Percentiles rank a stretch among this genome's conserved stretches.
These are phyloP conservation scores for Cladosporium sp. DNA, from an alignment of 2,329 filamentous ascomycete species.

Conservation along the genomic window DNA sequence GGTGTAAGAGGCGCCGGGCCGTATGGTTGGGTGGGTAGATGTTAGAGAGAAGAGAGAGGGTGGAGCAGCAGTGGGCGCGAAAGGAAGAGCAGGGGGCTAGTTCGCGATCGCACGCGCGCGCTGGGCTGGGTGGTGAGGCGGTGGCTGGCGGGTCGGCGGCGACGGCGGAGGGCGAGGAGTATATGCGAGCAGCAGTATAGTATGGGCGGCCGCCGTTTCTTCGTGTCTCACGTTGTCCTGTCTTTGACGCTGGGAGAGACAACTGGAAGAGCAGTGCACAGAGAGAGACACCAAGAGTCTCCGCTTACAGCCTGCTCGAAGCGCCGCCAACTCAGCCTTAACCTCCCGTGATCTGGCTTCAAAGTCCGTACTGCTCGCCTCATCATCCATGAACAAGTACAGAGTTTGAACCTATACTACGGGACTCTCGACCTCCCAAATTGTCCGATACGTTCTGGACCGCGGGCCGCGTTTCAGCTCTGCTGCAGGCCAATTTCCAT, in stretches of 20 bases:
- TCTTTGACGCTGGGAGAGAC: background rate
- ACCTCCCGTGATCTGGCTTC: no score
- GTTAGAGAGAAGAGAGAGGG: slow-evolving; percentile 13
- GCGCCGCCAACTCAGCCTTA: background rate
- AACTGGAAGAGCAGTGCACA: background rate
- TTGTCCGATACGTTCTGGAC: background rate
- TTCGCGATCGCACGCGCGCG: slow-evolving; percentile 3
- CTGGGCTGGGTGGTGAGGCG: background rate
- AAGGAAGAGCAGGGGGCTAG: slow-evolving; percentile 4
- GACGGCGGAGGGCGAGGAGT: background rate
- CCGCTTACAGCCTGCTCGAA: background rate
- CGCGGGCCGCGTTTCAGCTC: slow-evolving; percentile 8
- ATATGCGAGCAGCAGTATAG: slow-evolving; percentile 5
- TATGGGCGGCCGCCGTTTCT: slow-evolving; percentile 8
- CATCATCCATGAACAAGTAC: no score
- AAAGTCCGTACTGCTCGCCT: no score
- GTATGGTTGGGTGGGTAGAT: background rate
- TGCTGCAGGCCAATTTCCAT: slow-evolving; percentile 4
- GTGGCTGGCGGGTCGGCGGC: slow-evolving; percentile 13
- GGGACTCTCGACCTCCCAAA: no score
- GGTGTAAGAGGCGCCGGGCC: slow-evolving; percentile 10
- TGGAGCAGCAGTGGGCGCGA: background rate
- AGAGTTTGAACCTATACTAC: no score
- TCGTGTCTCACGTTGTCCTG: slow-evolving; percentile 5
- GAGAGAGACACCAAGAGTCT: no score